Conservation (phyloP, 2,329 filamentous ascomycete species). For the Penicillium sp. region DNA sequence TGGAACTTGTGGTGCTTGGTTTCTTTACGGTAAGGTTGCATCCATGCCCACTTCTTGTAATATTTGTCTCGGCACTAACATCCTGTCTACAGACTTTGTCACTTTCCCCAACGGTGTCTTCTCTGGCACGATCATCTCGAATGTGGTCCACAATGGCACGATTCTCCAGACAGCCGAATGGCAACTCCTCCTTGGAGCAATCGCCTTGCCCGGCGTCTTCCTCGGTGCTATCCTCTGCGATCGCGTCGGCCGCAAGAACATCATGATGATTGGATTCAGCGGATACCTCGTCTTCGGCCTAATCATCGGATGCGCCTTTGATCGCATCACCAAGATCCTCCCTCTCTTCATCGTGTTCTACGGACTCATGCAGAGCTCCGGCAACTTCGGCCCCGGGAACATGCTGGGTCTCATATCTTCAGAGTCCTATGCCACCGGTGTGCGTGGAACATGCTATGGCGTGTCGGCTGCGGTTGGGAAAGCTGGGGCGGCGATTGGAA, state of each 20-base stretch:
- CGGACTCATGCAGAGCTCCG: slow-evolving; percentile 53
- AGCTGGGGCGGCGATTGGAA: slow-evolving; percentile 55
- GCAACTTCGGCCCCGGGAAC: slow-evolving; percentile 55
- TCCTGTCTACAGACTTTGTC: slow-evolving; percentile 33
- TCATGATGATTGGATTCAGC: slow-evolving; percentile 55
- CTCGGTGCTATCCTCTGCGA: slow-evolving; percentile 54
- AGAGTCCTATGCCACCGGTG: slow-evolving; percentile 56
- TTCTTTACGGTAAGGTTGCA: slow-evolving; percentile 47
- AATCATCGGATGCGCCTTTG: slow-evolving; percentile 54
- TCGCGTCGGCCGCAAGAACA: slow-evolving; percentile 52
- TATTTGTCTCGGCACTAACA: neutral
- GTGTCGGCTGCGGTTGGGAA: slow-evolving; percentile 57
- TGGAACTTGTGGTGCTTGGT: slow-evolving; percentile 59
- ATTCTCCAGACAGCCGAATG: slow-evolving; percentile 51
- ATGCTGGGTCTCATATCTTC: slow-evolving; percentile 55
- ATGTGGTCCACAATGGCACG: slow-evolving; percentile 41
- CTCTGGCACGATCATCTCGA: slow-evolving; percentile 48
- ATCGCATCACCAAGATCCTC: slow-evolving; percentile 52
- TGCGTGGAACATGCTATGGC: slow-evolving; percentile 55
- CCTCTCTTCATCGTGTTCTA: slow-evolving; percentile 57
- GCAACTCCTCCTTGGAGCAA: slow-evolving; percentile 46
- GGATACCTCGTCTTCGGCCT: slow-evolving; percentile 56
- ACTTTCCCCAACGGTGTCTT: slow-evolving; percentile 54
- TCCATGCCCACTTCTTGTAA: neutral
- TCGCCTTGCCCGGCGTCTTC: slow-evolving; percentile 54